Percentiles rank a stretch among this genome's conserved stretches.
Conservation (phyloP, 2,329 filamentous ascomycete species). For the Ceratocystis lukuohia region DNA sequence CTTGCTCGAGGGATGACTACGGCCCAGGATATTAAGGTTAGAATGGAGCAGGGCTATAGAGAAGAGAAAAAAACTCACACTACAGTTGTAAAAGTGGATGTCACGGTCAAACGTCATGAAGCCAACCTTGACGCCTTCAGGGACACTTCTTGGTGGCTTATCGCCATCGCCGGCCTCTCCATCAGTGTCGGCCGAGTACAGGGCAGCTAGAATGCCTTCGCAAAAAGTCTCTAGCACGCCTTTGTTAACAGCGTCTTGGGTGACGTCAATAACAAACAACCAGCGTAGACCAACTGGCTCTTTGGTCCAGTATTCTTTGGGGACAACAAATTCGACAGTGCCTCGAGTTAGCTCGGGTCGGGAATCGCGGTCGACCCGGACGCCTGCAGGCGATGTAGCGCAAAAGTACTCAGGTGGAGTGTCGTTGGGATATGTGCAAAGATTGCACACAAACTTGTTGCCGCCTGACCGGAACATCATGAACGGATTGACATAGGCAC, state of each 20-base stretch:
- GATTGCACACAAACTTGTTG: slow-evolving; percentile 95
- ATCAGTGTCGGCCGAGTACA: slow-evolving; percentile 53
- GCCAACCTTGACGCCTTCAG: slow-evolving; percentile 72
- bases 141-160: slow-evolving; percentile 45
- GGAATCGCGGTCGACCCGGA: slow-evolving; percentile 75
- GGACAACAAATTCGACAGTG: slow-evolving; percentile 91
- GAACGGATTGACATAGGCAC: slow-evolving; percentile 96
- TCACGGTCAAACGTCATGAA: slow-evolving; percentile 95
- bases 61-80: slow-evolving; percentile 38
- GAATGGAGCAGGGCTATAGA: not conserved
- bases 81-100: slow-evolving; percentile 95
- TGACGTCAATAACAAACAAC: slow-evolving; percentile 88
- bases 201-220: slow-evolving; percentile 68
- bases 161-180: slow-evolving; percentile 36
- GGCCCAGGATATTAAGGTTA: slow-evolving; percentile 18
- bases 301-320: slow-evolving; percentile 97
- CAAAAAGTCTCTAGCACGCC: slow-evolving; percentile 85
- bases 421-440: slow-evolving; percentile 93
- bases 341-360: slow-evolving; percentile 80
- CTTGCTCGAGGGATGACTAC: slow-evolving; percentile 62
- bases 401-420: slow-evolving; percentile 86
- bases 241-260: slow-evolving; percentile 79
- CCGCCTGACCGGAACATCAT: slow-evolving; percentile 94
- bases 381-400: slow-evolving; percentile 73
- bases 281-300: slow-evolving; percentile 77